Conservation (phyloP, 148 eudicot species). For the Chenopodium berlandieri region DNA sequence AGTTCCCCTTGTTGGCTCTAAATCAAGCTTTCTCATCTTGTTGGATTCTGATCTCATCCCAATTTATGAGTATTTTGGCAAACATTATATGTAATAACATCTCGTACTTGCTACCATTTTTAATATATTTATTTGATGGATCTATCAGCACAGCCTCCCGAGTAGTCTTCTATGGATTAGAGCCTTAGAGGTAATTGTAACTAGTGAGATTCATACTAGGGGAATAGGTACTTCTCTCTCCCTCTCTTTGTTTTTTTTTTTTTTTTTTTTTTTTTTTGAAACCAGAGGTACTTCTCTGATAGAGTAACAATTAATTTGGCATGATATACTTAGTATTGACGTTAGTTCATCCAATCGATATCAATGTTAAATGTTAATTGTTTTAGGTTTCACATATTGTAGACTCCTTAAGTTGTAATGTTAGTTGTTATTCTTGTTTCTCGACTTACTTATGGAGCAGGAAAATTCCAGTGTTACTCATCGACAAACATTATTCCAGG, state of each 20-base stretch:
- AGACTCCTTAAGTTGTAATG: not conserved
- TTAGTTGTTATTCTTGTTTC: not conserved
- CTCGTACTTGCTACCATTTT: not conserved
- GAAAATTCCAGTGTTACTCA: constrained; percentile 37
- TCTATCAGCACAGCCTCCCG: not conserved
- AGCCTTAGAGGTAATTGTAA: not conserved
- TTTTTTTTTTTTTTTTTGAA: no score
- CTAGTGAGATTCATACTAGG: not conserved
- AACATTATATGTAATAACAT: not conserved
- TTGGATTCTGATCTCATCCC: not conserved
- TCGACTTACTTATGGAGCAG: constrained; percentile 27
- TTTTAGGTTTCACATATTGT: not conserved
- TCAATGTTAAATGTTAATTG: not conserved
- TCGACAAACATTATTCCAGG: constrained; percentile 38
- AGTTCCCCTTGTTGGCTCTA: not conserved
- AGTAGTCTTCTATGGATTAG: not conserved
- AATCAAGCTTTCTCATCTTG: not conserved
- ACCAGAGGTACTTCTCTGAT: not conserved
- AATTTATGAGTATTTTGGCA: not conserved
- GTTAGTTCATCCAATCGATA: not conserved
- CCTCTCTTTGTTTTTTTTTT: no score
- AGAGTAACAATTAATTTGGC: not conserved
- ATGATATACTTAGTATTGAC: not conserved
- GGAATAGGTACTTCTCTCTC: no score
- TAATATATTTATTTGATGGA: not conserved